These are phyloP conservation scores for Calonectria honghensis DNA, from an alignment of 2,329 filamentous ascomycete genomes.

Conservation along the genomic window DNA sequence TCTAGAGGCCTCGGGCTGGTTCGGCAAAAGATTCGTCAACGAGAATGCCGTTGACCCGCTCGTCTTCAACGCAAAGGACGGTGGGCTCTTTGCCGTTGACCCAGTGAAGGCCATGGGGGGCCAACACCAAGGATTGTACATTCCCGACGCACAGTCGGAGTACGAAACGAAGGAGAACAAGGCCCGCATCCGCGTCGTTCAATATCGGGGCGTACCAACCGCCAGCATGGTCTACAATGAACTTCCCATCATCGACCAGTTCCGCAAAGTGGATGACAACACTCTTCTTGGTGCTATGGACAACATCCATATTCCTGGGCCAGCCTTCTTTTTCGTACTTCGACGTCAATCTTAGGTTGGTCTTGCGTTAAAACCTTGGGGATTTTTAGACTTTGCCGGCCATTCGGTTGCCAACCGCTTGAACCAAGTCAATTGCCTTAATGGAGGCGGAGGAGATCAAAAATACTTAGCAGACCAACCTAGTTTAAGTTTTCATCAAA, in stretches of 20 bases:
- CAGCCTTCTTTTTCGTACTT: slow-evolving; percentile 10
- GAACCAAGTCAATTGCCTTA: too few relatives aligned
- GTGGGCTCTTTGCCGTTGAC: slow-evolving; percentile 2
- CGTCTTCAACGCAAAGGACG: slow-evolving; percentile 10
- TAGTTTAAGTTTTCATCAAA: not conserved
- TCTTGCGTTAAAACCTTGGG: not conserved
- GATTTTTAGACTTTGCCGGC: not conserved
- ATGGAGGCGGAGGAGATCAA: not conserved
- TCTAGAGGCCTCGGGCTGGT: slow-evolving; percentile 3
- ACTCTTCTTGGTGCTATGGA: slow-evolving; percentile 9
- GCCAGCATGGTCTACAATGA: slow-evolving; percentile 23
- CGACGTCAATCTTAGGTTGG: not conserved
- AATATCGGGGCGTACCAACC: slow-evolving; percentile 1
- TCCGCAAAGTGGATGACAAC: slow-evolving; percentile 2
- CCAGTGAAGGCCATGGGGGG: not conserved
- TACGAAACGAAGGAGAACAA: not conserved
- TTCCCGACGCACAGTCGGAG: slow-evolving; percentile 3
- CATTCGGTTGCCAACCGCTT: too few relatives aligned
- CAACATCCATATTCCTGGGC: slow-evolving; percentile 10
- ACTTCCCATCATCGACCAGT: slow-evolving; percentile 1
- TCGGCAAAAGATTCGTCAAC: slow-evolving; percentile 1
- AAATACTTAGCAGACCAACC: not conserved
- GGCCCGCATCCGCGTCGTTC: slow-evolving; percentile 11
- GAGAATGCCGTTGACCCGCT: slow-evolving; percentile 7
- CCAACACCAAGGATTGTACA: not conserved